These are phyloP conservation scores for Starmerella apis DNA, from an alignment of 805 yeast genomes.

Conservation along the genomic window DNA sequence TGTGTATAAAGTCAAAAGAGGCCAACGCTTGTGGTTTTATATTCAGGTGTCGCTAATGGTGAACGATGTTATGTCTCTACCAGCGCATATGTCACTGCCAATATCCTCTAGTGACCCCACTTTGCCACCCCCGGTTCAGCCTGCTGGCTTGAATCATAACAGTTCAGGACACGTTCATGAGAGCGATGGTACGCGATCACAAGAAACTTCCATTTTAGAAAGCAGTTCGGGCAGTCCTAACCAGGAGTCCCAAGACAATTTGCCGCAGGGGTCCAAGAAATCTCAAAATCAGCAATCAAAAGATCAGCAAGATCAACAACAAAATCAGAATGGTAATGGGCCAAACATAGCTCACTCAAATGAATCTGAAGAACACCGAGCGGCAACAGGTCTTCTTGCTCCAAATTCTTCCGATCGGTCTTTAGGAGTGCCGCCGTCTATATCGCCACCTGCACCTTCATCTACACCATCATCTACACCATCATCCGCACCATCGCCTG, in stretches of 20 bases:
- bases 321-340: not conserved
- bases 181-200: not conserved
- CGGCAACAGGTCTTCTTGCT: too few species aligned
- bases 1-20: not conserved
- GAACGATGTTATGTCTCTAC: not conserved
- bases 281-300: not conserved
- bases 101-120: not conserved
- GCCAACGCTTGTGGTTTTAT: not conserved
- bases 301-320: not conserved
- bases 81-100: not conserved
- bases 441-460: too few species aligned
- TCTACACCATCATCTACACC: too few species aligned
- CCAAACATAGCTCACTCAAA: not conserved
- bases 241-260: not conserved
- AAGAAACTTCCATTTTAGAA: not conserved
- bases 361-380: not conserved
- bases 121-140: constrained; percentile 7
- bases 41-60: not conserved
- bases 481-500: too few species aligned
- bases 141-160: too few species aligned
- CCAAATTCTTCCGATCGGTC: too few species aligned
- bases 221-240: not conserved
- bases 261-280: not conserved
- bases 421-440: too few species aligned
- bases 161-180: too few species aligned